Conservation (phyloP, 1,139 yeast species). For the Hemisphaericaspora lyxosophila region DNA sequence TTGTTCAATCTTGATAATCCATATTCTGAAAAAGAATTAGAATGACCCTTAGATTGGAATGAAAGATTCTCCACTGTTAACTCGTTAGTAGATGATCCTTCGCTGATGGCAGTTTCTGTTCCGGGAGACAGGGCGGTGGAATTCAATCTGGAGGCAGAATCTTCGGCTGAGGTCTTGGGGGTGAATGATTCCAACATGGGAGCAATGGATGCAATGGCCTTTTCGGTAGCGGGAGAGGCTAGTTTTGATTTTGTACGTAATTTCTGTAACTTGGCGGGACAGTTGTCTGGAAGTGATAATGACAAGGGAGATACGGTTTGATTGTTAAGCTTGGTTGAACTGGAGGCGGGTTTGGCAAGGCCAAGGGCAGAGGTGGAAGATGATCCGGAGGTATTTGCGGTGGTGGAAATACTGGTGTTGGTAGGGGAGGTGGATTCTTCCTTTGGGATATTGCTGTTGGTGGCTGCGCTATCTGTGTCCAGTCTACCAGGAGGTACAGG, state of each 20-base stretch:
- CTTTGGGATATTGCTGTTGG: too few relatives aligned
- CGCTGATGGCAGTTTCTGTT: neutral
- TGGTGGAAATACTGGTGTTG: too few relatives aligned
- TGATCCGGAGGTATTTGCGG: too few relatives aligned
- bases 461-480: too few relatives aligned
- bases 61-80: constrained; percentile 4
- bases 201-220: constrained; percentile 75
- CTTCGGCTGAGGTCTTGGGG: constrained; percentile 70
- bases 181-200: constrained; percentile 71
- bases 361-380: too few relatives aligned
- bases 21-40: constrained; percentile 10
- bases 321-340: too few relatives aligned
- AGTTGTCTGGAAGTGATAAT: constrained; percentile 16
- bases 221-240: constrained; percentile 36
- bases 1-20: constrained; percentile 25
- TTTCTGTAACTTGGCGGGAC: neutral
- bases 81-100: constrained; percentile 12
- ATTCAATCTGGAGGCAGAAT: constrained; percentile 25
- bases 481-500: too few relatives aligned
- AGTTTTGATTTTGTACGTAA: constrained; percentile 2
- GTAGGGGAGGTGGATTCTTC: too few relatives aligned
- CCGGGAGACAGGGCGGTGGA: constrained; percentile 21
- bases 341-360: too few relatives aligned
- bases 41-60: constrained; percentile 6
- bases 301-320: constrained; percentile 38